Conservation (phyloP, 805 yeast species). For the Pichia deserticola region DNA sequence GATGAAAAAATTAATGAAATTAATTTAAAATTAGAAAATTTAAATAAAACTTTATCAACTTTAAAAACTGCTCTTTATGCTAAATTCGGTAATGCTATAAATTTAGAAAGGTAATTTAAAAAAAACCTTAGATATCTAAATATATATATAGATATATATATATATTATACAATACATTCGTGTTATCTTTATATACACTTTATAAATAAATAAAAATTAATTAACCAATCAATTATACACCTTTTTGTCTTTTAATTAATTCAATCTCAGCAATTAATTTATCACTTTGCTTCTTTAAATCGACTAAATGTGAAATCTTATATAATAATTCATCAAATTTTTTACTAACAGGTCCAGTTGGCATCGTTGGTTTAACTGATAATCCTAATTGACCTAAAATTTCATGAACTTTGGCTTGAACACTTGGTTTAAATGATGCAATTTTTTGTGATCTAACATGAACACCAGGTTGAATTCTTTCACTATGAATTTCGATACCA, state of each 20-base stretch:
- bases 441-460: slow-evolving; percentile 72
- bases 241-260: slow-evolving; percentile 33
- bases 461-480: slow-evolving; percentile 73
- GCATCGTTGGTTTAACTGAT: slow-evolving; percentile 79
- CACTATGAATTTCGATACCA: slow-evolving; percentile 76
- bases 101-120: slow-evolving; percentile 52
- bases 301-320: slow-evolving; percentile 64
- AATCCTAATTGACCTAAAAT: slow-evolving; percentile 72
- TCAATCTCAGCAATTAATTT: slow-evolving; percentile 74
- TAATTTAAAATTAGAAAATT: slow-evolving; percentile 40
- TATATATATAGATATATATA: background rate
- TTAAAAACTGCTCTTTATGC: slow-evolving; percentile 75
- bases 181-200: no score
- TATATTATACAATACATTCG: background rate
- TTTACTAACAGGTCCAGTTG: slow-evolving; percentile 69
- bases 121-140: no score
- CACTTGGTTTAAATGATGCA: slow-evolving; percentile 69
- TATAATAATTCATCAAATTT: slow-evolving; percentile 71
- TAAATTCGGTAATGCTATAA: slow-evolving; percentile 84
- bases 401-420: slow-evolving; percentile 53
- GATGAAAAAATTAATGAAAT: slow-evolving; percentile 41
- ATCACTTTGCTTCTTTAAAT: slow-evolving; percentile 80
- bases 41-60: slow-evolving; percentile 47
- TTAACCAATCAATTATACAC: slow-evolving; percentile 9
- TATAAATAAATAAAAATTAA: background rate